Percentiles rank a stretch among this genome's conserved stretches.
These are phyloP conservation scores for Trichoderma sp. DNA, from an alignment of 2,329 filamentous ascomycete species.

Conservation along the genomic window DNA sequence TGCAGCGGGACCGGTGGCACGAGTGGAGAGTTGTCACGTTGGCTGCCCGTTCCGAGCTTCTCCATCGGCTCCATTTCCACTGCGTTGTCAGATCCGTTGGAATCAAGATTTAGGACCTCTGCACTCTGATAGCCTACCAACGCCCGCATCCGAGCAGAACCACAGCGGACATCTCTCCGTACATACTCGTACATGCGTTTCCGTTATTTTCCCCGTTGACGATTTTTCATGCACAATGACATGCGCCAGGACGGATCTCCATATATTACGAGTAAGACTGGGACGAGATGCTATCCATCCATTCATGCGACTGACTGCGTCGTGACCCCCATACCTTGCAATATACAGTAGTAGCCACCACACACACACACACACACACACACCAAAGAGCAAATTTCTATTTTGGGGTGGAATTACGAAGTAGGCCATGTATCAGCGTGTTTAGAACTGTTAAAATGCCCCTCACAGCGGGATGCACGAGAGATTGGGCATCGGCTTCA, in stretches of 20 bases:
- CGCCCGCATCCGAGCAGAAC: constrained; percentile 11
- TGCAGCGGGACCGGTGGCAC: constrained; percentile 28
- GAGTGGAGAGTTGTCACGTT: constrained; percentile 27
- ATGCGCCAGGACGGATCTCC: background rate
- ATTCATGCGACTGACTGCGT: background rate
- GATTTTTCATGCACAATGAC: constrained; percentile 6
- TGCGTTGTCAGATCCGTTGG: constrained; percentile 28
- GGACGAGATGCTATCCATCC: background rate
- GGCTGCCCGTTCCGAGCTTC: constrained; percentile 28
- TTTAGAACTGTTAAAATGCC: background rate
- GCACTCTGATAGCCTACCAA: constrained; percentile 11
- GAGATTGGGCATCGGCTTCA: background rate
- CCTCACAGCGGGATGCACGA: background rate
- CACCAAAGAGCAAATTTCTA: background rate
- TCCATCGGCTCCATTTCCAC: constrained; percentile 28
- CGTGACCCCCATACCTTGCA: background rate
- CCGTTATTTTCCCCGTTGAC: background rate
- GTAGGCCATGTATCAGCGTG: background rate
- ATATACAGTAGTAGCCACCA: background rate
- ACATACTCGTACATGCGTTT: background rate
- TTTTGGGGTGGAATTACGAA: constrained; percentile 8
- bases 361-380: constrained; percentile 7
- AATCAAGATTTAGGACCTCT: constrained; percentile 17
- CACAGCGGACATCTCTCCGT: constrained; percentile 14
- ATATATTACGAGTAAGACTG: constrained; percentile 6